Evolutionary conservation across 116 monocot genomes (phyloP), one percentile per base, ranked within the genome.

Genomic region (Cymodocea nodosa): DNA sequence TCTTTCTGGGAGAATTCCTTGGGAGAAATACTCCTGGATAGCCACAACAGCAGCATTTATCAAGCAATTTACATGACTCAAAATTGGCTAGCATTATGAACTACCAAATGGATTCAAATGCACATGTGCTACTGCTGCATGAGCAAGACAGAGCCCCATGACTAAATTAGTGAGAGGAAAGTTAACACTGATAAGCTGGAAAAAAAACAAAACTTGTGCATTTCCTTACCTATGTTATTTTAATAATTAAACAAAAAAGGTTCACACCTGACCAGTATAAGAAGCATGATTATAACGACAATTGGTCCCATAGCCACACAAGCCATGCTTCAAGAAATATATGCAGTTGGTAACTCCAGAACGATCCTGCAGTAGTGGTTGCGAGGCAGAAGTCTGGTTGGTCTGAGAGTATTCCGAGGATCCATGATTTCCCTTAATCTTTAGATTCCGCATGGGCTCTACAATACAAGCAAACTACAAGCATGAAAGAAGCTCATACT

Each of bases 251-350:
- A 23, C 12, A 13, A 57, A 5, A 57, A 20, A 57, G 57, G 17
- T 39, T 37, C 62, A 18, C 15, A 53, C 66, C 66, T 54, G 66
- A 5, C 66, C 51, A 52, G 11, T 25, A 67, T n/a, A 15, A 53
- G n/a, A 5, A 15, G 87, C 81, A 59, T 87, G 87, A 65, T 87
- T 84, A 50, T 76, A 87, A 51, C 76, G 73, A 56, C 87, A 87
- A 40, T 72, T 81, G 68, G 60, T 84, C 15, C 87, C 87, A 73
- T 87, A 87, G 0, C 81, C 84, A 72, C 87, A 87, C 25, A 72
- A 9, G 55, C 87, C 87, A 6, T 79, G 84, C 72, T 65, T 81
- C 74, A 87, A 44, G 60, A 75, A 87, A 56, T 73, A 83, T 49
- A 69, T 73, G 76, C 83, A 87, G 52, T 83, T 76, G 24, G 84